Conservation (phyloP, 768 basidiomycete genomes). For the Tulasnella sp. region DNA sequence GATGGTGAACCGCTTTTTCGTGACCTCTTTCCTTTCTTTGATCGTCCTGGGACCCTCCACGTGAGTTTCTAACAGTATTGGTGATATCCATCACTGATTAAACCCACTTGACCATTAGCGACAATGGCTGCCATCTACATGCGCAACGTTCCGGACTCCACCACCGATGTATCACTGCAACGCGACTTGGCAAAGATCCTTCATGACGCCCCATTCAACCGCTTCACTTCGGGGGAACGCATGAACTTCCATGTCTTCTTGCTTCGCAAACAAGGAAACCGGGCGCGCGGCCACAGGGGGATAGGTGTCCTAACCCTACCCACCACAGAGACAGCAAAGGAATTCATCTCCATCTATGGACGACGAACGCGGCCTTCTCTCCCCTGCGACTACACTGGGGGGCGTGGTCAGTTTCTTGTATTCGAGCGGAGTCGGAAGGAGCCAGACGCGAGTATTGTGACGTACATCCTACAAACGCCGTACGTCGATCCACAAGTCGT, state of each 20-base stretch:
- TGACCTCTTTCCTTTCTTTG: no score
- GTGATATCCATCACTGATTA: no score
- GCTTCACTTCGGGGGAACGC: not conserved
- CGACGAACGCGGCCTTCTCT: not conserved
- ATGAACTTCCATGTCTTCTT: slow-evolving; percentile 4
- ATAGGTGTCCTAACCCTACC: slow-evolving; percentile 3
- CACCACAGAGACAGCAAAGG: not conserved
- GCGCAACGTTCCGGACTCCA: not conserved
- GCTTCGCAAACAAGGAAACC: not conserved
- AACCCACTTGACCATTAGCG: no score
- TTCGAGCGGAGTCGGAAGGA: not conserved
- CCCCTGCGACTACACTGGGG: not conserved
- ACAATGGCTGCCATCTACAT: not conserved
- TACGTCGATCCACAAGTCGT: slow-evolving; percentile 1
- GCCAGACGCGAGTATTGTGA: not conserved
- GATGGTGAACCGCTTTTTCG: no score
- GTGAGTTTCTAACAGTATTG: no score
- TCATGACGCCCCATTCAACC: not conserved
- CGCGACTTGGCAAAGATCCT: not conserved
- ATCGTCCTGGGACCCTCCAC: no score
- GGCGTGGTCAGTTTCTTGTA: not conserved
- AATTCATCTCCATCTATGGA: slow-evolving; percentile 1
- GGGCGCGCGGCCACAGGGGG: not conserved
- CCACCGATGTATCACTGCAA: not conserved
- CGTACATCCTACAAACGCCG: not conserved